These are phyloP conservation scores for Apiospora kogelbergensis DNA, from an alignment of 2,329 filamentous ascomycete genomes.

Conservation along the genomic window DNA sequence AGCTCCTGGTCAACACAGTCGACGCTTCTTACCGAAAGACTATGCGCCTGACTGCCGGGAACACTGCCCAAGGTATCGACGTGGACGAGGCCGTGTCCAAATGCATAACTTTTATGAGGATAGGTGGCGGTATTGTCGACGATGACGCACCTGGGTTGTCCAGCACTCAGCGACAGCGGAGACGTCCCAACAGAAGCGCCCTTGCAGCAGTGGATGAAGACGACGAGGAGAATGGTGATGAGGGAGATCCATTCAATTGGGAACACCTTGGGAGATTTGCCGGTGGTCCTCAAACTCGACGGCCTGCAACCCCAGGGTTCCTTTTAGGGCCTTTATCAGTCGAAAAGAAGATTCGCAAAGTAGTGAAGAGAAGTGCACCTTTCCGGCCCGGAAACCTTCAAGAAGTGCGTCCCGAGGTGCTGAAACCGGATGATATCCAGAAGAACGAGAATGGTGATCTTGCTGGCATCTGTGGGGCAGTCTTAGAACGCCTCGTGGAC, in stretches of 20 bases:
- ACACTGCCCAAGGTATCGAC: constrained; percentile 73
- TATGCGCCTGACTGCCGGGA: constrained; percentile 70
- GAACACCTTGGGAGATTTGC: constrained; percentile 76
- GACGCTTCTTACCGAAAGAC: constrained; percentile 81
- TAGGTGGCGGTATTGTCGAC: constrained; percentile 56
- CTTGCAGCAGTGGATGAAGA: constrained; percentile 47
- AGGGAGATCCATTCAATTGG: constrained; percentile 84
- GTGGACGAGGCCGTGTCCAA: constrained; percentile 91
- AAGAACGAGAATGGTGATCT: constrained; percentile 77
- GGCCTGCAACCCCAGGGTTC: constrained; percentile 79
- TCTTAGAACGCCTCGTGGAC: constrained; percentile 60
- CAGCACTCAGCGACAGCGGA: constrained; percentile 47
- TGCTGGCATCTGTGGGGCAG: constrained; percentile 74
- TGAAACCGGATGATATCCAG: constrained; percentile 72
- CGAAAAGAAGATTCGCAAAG: constrained; percentile 76
- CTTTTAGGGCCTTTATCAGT: constrained; percentile 86
- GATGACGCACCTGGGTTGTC: constrained; percentile 51
- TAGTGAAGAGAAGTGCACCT: constrained; percentile 68
- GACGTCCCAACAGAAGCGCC: constrained; percentile 32
- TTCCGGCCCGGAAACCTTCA: constrained; percentile 67
- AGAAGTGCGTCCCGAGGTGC: constrained; percentile 75
- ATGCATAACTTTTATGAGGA: constrained; percentile 83
- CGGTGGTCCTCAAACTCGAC: constrained; percentile 68
- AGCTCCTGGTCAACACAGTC: constrained; percentile 77
- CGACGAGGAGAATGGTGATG: constrained; percentile 66